Evolutionary conservation across 768 basidiomycete genomes (phyloP).

Genomic region (Podaxis pistillaris): DNA sequence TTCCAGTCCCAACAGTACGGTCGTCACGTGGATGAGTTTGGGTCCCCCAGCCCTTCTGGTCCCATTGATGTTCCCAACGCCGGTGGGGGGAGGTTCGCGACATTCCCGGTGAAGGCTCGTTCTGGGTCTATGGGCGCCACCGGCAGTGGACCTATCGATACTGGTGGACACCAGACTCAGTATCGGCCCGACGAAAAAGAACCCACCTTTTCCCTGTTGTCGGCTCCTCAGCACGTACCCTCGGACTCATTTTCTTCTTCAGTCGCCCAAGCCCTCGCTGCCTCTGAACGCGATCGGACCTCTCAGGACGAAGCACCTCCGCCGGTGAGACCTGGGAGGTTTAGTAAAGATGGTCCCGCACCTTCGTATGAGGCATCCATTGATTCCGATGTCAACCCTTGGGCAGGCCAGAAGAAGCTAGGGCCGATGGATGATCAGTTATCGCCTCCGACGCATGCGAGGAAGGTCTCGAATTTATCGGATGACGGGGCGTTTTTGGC

Average conservation of each 20-base stretch:
- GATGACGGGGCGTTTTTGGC: conserved; percentile 36
- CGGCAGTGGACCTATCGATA: not conserved
- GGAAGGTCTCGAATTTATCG: conserved; percentile 19
- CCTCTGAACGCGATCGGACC: conserved; percentile 6
- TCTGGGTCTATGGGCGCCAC: conserved; percentile 21
- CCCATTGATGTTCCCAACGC: conserved; percentile 22
- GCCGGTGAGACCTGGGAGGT: conserved; percentile 12
- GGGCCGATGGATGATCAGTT: not conserved
- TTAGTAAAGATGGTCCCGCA: conserved; percentile 16
- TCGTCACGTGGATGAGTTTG: conserved; percentile 42
- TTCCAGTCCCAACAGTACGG: conserved; percentile 16
- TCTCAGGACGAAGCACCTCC: conserved; percentile 1
- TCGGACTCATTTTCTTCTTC: conserved; percentile 34
- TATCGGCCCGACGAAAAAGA: not conserved
- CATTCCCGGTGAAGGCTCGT: conserved; percentile 55
- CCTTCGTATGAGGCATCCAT: conserved; percentile 8
- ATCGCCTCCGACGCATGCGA: not conserved
- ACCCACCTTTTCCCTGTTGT: conserved; percentile 10
- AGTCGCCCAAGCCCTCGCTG: conserved; percentile 30
- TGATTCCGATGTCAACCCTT: conserved; percentile 5
- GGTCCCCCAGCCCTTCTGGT: conserved; percentile 24
- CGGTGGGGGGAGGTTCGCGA: conserved; percentile 57
- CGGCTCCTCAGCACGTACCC: conserved; percentile 2
- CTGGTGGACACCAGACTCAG: conserved; percentile 16
- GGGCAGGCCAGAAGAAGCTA: not conserved